Conservation (phyloP, 345 rosid genomes). For the Hypericum androsaemum region DNA sequence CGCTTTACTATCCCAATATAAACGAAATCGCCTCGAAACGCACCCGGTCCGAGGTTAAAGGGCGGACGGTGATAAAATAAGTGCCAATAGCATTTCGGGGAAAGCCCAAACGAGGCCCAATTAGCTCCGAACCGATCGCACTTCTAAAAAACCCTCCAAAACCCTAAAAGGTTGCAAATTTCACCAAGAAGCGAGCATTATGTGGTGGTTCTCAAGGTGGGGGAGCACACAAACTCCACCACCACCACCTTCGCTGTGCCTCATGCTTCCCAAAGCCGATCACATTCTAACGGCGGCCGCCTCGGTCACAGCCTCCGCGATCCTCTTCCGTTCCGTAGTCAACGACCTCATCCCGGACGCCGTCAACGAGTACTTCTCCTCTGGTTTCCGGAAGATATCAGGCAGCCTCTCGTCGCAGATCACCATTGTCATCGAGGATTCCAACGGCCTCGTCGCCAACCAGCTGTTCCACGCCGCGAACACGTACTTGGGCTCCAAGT, state of each 20-base stretch:
- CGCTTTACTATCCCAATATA: too few species aligned
- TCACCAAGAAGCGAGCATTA: too few species aligned
- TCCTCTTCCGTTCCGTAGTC: background rate
- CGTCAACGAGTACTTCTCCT: background rate
- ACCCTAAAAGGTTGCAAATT: too few species aligned
- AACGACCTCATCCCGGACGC: background rate
- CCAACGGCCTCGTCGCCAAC: background rate
- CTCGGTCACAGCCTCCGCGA: background rate
- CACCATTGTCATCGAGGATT: slow-evolving; percentile 2
- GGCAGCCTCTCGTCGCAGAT: background rate
- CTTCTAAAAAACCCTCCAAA: too few species aligned
- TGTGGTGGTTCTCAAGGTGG: too few species aligned
- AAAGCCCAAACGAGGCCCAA: too few species aligned
- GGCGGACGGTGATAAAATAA: too few species aligned
- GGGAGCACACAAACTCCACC: background rate
- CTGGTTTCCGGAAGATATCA: background rate
- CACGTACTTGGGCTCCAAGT: background rate
- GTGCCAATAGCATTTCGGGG: too few species aligned
- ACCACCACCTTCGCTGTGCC: background rate
- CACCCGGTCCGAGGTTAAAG: too few species aligned
- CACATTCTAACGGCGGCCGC: background rate
- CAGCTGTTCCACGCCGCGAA: slow-evolving; percentile 2
- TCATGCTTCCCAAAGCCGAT: background rate
- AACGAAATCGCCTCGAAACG: too few species aligned
- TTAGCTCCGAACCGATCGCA: too few species aligned